These are phyloP conservation scores for Coprinopsis strossmayeri DNA, from an alignment of 768 basidiomycete genomes.

Conservation along the genomic window DNA sequence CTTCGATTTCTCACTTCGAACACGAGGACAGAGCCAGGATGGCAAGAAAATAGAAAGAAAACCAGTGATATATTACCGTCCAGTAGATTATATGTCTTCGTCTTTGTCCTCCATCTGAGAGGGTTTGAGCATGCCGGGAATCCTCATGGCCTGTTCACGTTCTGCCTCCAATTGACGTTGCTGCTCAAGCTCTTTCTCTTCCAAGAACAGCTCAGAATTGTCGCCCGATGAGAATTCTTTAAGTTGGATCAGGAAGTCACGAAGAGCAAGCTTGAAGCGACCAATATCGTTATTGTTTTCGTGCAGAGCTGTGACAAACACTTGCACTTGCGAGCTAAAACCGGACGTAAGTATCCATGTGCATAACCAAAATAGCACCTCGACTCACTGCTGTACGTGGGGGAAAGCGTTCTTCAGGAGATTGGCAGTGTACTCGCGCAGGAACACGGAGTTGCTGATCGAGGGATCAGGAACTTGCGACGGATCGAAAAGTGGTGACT, in stretches of 20 bases:
- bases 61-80: not conserved
- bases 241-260: conserved; percentile 96
- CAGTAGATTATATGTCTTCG: conserved; percentile 62
- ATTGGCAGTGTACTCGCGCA: conserved; percentile 82
- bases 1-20: not conserved
- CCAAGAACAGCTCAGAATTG: conserved; percentile 85
- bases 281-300: conserved; percentile 76
- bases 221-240: conserved; percentile 93
- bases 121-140: conserved; percentile 98
- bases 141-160: conserved; percentile 82
- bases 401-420: conserved; percentile 86
- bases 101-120: conserved; percentile 92
- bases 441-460: conserved; percentile 72
- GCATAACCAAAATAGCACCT: conserved; percentile 11
- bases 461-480: conserved; percentile 59
- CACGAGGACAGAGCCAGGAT: conserved; percentile 6
- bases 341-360: conserved; percentile 7
- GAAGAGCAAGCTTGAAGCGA: conserved; percentile 88
- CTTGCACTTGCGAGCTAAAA: conserved; percentile 59
- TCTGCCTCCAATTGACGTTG: conserved; percentile 76
- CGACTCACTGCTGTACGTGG: conserved; percentile 75
- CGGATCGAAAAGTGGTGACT: conserved; percentile 81
- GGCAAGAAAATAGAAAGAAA: conserved; percentile 11
- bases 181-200: conserved; percentile 89
- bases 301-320: conserved; percentile 61